phyloP scores from a whole-genome alignment of 1,284 basidiomycete genomes.

The Puccinia triticina region DNA sequence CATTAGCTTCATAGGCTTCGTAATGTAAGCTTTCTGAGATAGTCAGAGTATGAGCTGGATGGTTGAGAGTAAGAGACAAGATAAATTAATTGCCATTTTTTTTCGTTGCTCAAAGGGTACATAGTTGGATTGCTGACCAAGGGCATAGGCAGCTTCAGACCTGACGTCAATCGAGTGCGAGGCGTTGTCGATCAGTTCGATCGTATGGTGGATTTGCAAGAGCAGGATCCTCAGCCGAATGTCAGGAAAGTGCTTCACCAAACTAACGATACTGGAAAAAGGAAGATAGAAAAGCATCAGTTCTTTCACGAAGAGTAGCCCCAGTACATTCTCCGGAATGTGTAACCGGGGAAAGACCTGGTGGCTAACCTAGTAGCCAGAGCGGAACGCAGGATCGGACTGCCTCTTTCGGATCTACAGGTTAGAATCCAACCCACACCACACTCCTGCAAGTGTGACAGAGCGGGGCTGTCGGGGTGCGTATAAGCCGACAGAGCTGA shows the following conservation, averaged over 20 bases:
- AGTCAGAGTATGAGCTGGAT: conserved; percentile 46
- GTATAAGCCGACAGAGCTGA: neutral
- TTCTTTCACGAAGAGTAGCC: neutral
- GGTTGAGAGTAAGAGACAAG: neutral
- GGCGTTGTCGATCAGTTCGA: conserved; percentile 42
- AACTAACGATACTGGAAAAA: conserved; percentile 30
- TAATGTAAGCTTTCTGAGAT: conserved; percentile 44
- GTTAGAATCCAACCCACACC: conserved; percentile 46
- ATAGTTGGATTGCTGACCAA: conserved; percentile 33
- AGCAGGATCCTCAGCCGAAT: conserved; percentile 35
- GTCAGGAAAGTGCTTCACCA: conserved; percentile 46
- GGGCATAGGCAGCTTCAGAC: conserved; percentile 49
- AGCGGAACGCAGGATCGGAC: conserved; percentile 41
- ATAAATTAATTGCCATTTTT: neutral
- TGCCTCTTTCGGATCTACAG: conserved; percentile 31
- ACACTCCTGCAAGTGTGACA: neutral
- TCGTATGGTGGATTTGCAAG: conserved; percentile 34
- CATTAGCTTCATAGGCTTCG: conserved; percentile 31
- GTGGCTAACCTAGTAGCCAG: conserved; percentile 42
- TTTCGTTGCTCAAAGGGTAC: neutral
- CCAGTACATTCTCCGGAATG: too few species aligned
- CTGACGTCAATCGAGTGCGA: conserved; percentile 30
- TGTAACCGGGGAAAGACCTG: neutral
- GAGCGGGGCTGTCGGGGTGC: neutral
- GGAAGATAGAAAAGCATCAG: neutral